These are phyloP conservation scores for Lecanicillium sp. DNA, from an alignment of 2,329 filamentous ascomycete species.

Conservation along the genomic window DNA sequence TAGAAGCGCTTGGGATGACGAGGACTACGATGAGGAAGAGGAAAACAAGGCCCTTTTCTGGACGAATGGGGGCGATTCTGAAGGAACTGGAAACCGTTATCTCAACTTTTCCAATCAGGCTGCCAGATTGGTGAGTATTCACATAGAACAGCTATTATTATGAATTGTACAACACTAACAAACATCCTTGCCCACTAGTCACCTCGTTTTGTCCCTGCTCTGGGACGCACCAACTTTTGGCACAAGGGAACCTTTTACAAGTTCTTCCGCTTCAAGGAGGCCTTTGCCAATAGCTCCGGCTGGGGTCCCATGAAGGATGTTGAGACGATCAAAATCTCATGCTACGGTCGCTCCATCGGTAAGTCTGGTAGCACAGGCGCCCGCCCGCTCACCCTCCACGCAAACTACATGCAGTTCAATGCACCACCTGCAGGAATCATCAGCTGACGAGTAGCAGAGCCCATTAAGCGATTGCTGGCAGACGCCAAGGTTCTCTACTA, in stretches of 20 bases:
- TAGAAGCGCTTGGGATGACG: conserved; percentile 49
- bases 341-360: conserved; percentile 39
- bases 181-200: conserved; percentile 19
- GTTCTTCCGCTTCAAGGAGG: conserved; percentile 37
- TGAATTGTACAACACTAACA: neutral
- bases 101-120: conserved; percentile 54
- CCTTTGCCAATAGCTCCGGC: conserved; percentile 22
- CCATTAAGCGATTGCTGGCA: conserved; percentile 47
- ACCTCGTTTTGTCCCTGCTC: conserved; percentile 44
- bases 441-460: conserved; percentile 21
- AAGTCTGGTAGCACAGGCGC: conserved; percentile 6
- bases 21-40: conserved; percentile 31
- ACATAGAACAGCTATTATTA: neutral
- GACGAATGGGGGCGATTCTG: conserved; percentile 29
- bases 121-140: conserved; percentile 34
- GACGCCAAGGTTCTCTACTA: conserved; percentile 46
- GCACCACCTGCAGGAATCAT: neutral
- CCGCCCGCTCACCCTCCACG: neutral
- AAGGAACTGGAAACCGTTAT: conserved; percentile 27
- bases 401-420: neutral
- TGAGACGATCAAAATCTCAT: conserved; percentile 45
- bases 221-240: conserved; percentile 47
- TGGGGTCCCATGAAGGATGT: conserved; percentile 38
- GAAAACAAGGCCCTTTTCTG: conserved; percentile 26
- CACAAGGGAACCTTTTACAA: conserved; percentile 41